phyloP scores from a whole-genome alignment of 768 basidiomycete genomes.

The Brasilioporus rufonigricans region DNA sequence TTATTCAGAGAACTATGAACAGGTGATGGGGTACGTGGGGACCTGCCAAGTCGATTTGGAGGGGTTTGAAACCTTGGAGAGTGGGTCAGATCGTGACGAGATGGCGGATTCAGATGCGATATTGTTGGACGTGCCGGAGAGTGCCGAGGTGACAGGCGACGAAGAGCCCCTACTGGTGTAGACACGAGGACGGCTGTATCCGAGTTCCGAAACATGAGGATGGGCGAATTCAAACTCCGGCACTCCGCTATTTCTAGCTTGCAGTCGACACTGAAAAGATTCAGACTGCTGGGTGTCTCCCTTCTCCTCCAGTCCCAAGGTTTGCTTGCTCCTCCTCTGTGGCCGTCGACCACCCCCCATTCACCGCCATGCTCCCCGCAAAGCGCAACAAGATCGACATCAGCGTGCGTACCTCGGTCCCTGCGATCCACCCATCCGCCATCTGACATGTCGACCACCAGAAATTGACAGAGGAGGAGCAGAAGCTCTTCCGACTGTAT shows the following conservation, averaged over 20 bases:
- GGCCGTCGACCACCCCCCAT: slow-evolving; percentile 31
- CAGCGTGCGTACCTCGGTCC: slow-evolving; percentile 56
- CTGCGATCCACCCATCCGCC: neutral
- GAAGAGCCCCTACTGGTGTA: slow-evolving; percentile 7
- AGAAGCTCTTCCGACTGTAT: slow-evolving; percentile 91
- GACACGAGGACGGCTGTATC: slow-evolving; percentile 17
- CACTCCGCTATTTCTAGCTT: slow-evolving; percentile 28
- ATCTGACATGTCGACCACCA: slow-evolving; percentile 33
- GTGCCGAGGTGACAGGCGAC: slow-evolving; percentile 1
- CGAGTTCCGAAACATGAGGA: slow-evolving; percentile 34
- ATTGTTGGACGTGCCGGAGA: slow-evolving; percentile 10
- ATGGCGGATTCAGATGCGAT: slow-evolving; percentile 19
- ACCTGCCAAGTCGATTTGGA: slow-evolving; percentile 6
- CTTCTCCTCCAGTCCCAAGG: no score
- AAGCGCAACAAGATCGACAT: slow-evolving; percentile 93
- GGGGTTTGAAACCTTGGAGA: slow-evolving; percentile 14
- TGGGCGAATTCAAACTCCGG: slow-evolving; percentile 26
- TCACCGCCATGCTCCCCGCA: slow-evolving; percentile 60
- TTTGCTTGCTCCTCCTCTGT: no score
- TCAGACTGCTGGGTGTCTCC: neutral
- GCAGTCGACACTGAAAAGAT: slow-evolving; percentile 12
- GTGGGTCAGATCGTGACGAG: slow-evolving; percentile 3
- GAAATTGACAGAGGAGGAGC: slow-evolving; percentile 86
- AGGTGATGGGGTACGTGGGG: slow-evolving; percentile 12
- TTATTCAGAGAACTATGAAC: slow-evolving; percentile 8